Conservation (phyloP, 1,284 basidiomycete species). For the Leccinum griseonigrum region DNA sequence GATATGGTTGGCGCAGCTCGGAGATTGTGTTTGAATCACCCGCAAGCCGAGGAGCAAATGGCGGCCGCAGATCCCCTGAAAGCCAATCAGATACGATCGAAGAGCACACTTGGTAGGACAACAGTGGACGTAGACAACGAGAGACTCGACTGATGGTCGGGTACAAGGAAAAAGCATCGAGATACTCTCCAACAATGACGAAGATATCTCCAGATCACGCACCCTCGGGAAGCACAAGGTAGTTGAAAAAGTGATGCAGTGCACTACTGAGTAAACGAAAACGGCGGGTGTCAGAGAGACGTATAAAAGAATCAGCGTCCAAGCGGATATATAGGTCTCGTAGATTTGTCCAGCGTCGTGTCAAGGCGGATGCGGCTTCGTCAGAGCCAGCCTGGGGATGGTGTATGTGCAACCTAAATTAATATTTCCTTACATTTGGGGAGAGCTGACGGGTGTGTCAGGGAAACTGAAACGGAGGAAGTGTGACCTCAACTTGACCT, state of each 20-base stretch:
- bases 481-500: slow-evolving; percentile 17
- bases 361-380: slow-evolving; percentile 5
- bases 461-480: slow-evolving; percentile 15
- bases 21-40: slow-evolving; percentile 12
- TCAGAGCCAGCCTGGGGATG: slow-evolving; percentile 7
- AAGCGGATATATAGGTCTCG: slow-evolving; percentile 10
- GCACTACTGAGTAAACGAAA: slow-evolving; percentile 4
- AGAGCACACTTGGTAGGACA: slow-evolving; percentile 11
- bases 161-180: slow-evolving; percentile 3
- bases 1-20: neutral
- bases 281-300: slow-evolving; percentile 14
- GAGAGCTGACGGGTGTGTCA: too few relatives aligned
- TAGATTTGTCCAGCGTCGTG: slow-evolving; percentile 16
- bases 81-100: slow-evolving; percentile 4
- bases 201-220: slow-evolving; percentile 13
- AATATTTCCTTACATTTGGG: slow-evolving; percentile 9
- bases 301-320: slow-evolving; percentile 9
- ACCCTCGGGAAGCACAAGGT: slow-evolving; percentile 12
- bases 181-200: slow-evolving; percentile 5
- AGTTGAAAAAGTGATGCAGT: slow-evolving; percentile 2
- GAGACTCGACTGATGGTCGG: slow-evolving; percentile 10
- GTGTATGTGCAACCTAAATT: slow-evolving; percentile 11
- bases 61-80: slow-evolving; percentile 8
- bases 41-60: slow-evolving; percentile 6
- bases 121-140: slow-evolving; percentile 10